Percentiles rank a stretch among this genome's conserved stretches.
Evolutionary conservation across 352 stramenopile genomes (phyloP).

Genomic region (Globisporangium barbulae): DNA sequence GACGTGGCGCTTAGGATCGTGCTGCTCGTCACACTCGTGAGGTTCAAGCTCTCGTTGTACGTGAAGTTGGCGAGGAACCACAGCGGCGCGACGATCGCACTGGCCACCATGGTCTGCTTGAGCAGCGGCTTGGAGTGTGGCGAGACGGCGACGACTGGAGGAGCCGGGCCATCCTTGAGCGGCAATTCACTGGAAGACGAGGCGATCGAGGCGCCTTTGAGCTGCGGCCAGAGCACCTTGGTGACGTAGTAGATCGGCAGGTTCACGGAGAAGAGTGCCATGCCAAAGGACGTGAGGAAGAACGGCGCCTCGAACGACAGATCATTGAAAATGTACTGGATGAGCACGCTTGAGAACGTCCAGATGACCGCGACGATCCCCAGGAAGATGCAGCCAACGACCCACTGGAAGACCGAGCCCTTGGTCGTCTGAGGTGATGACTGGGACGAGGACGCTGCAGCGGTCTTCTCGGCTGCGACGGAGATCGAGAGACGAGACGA

Average conservation of each 20-base stretch:
- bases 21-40: conserved; percentile 92
- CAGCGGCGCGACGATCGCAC: conserved; percentile 83
- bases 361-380: conserved; percentile 69
- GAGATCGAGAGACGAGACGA: conserved; percentile 10
- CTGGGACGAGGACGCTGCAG: background rate
- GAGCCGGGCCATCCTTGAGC: conserved; percentile 21
- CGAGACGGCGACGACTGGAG: conserved; percentile 13
- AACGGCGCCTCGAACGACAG: conserved; percentile 78
- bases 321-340: conserved; percentile 88
- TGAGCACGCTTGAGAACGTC: conserved; percentile 77
- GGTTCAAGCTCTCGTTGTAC: conserved; percentile 91
- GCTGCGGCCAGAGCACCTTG: conserved; percentile 32
- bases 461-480: background rate
- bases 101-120: conserved; percentile 28
- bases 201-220: conserved; percentile 1
- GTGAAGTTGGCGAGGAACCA: conserved; percentile 95
- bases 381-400: conserved; percentile 61
- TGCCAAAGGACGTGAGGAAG: conserved; percentile 83
- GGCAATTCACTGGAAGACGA: conserved; percentile 21
- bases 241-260: conserved; percentile 68
- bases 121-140: conserved; percentile 14
- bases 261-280: conserved; percentile 72
- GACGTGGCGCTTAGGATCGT: conserved; percentile 94
- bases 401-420: conserved; percentile 51
- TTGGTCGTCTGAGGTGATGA: conserved; percentile 1